A percentile compares a stretch with the other conserved stretches of the same genome.
Evolutionary conservation across 2,329 filamentous ascomycete genomes (phyloP).

Genomic region (Verticillium alfalfae): DNA sequence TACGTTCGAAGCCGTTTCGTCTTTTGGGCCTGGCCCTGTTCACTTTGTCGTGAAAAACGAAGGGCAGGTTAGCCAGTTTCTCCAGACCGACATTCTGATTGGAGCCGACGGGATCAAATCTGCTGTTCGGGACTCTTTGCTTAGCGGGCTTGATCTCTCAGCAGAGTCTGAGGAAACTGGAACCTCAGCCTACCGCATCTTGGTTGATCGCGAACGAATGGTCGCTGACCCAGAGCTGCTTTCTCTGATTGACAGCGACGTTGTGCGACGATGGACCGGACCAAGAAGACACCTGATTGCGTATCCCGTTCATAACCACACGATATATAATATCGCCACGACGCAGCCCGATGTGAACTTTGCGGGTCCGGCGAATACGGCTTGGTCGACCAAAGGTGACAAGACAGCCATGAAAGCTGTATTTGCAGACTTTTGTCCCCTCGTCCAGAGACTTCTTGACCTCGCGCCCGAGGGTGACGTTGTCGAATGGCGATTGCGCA

Average conservation of each 20-base stretch:
- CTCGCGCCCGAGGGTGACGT: constrained; percentile 59
- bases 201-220: constrained; percentile 53
- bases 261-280: constrained; percentile 61
- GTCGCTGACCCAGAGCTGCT: constrained; percentile 60
- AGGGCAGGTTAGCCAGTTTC: constrained; percentile 41
- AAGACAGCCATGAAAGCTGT: constrained; percentile 56
- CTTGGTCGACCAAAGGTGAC: constrained; percentile 58
- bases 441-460: constrained; percentile 54
- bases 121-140: constrained; percentile 40
- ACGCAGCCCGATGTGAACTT: constrained; percentile 57
- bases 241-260: constrained; percentile 48
- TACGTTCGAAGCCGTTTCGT: constrained; percentile 47
- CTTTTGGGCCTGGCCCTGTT: constrained; percentile 51
- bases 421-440: constrained; percentile 55
- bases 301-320: constrained; percentile 57
- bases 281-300: constrained; percentile 62
- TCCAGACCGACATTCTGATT: constrained; percentile 44
- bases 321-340: constrained; percentile 62
- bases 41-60: constrained; percentile 54
- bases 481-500: constrained; percentile 60
- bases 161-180: constrained; percentile 40
- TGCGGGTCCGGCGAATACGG: constrained; percentile 38
- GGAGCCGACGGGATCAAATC: constrained; percentile 51
- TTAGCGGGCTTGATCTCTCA: constrained; percentile 41
- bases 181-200: constrained; percentile 49